Conservation (phyloP, 2,329 filamentous ascomycete species). For the Neofusicoccum parvum region DNA sequence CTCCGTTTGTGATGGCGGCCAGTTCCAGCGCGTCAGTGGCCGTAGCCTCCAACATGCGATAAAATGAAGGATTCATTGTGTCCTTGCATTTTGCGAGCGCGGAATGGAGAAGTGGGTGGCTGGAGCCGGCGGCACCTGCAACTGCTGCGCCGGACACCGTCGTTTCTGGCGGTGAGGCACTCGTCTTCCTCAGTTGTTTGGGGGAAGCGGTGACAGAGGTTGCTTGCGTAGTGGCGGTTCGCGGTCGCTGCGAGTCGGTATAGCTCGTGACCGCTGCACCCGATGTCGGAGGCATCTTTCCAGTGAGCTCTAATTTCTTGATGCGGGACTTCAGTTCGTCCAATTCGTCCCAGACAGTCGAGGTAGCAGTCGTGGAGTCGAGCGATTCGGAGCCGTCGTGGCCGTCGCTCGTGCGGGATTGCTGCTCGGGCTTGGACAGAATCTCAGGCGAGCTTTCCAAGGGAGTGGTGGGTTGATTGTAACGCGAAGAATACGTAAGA, state of each 20-base stretch:
- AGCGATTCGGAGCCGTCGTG: slow-evolving; percentile 71
- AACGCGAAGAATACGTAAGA: slow-evolving; percentile 15
- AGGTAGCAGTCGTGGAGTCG: slow-evolving; percentile 82
- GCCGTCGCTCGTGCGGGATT: slow-evolving; percentile 8
- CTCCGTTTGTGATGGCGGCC: slow-evolving; percentile 67
- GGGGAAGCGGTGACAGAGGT: slow-evolving; percentile 76
- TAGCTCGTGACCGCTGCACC: slow-evolving; percentile 61
- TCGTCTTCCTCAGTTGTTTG: slow-evolving; percentile 65
- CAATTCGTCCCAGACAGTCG: slow-evolving; percentile 95
- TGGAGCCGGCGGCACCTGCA: slow-evolving; percentile 54
- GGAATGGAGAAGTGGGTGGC: slow-evolving; percentile 75
- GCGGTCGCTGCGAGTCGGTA: slow-evolving; percentile 66
- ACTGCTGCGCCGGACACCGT: slow-evolving; percentile 49
- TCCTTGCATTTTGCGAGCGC: slow-evolving; percentile 78
- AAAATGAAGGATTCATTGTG: slow-evolving; percentile 71
- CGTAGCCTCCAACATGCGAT: slow-evolving; percentile 75
- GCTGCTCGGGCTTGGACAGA: slow-evolving; percentile 9
- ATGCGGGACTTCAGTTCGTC: slow-evolving; percentile 95
- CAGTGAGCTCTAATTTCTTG: slow-evolving; percentile 83
- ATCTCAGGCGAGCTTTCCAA: slow-evolving; percentile 20
- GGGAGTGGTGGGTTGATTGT: slow-evolving; percentile 25
- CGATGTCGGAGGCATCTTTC: slow-evolving; percentile 81
- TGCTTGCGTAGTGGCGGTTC: slow-evolving; percentile 78
- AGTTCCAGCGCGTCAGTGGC: slow-evolving; percentile 80
- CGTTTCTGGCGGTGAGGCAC: slow-evolving; percentile 39